Base-by-base conservation (phyloP, 1,284 basidiomycete genomes). In the Thecaphora frezii region DNA sequence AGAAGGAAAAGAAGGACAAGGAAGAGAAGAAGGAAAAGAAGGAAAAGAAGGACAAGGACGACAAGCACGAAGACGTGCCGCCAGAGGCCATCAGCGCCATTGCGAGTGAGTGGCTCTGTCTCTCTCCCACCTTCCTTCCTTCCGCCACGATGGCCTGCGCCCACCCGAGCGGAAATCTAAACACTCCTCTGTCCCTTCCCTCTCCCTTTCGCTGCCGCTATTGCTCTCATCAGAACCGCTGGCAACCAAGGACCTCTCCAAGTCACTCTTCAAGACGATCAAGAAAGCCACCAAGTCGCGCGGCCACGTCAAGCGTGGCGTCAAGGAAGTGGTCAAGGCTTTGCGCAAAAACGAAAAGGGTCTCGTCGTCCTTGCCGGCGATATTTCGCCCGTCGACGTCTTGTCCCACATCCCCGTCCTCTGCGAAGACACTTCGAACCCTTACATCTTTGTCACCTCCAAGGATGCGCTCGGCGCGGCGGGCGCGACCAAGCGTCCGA, bases 371-470 rank as follows among this genome's bases (percentile, higher is more conserved):
- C 86, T 99, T 53, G 96, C 96, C 5, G 93, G 89, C 40, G 96
- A 98, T 81, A 98, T 98, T 78, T 93, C 90, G 45, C 96, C 96
- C 23, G 89, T 98, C 73, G 96, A 99, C 81, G 97, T 99, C 70
- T 90, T 98, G 71, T 93, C 92, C 22, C 96, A 98, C 82, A 84
- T 99, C 51, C 96, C 96, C 16, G 83, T 97, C 28, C 83, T 98
- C 73, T 89, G 91, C 54, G 96, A 99, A 82, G 96, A 99, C 80
- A 89, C 91, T 7, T 85, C 88, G 46, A 89, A 97, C 76, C 93
- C 94, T 18, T 99, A 97, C 80, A 85, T 94, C 58, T 85, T 79
- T 41, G 80, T 81, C 3, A 28, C 56, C n/a, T 73, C 71, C 42
- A 80, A 80, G 81, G 93, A 97, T 39, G 69, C 71, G 74, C 87